Base-by-base conservation (phyloP, 2,329 filamentous ascomycete genomes). In the Cryphonectria nitschkei region DNA sequence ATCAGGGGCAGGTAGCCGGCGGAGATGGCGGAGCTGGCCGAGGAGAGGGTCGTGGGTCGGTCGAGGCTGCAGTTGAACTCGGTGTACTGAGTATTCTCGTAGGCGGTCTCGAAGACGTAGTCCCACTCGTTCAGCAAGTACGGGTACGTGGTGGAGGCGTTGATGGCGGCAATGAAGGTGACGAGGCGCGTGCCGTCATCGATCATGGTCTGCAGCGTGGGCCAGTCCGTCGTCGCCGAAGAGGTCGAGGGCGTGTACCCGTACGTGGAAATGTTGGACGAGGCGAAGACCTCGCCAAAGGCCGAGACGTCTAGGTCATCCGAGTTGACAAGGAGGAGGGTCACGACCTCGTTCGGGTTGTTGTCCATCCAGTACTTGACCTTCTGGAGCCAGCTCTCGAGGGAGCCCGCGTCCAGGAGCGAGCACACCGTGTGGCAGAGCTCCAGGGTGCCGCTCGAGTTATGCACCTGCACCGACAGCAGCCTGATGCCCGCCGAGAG, bases 271-370 rank as follows among this genome's bases (percentile, higher is more conserved):
- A 95, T 86, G 62, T 89, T 88, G 2, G 91, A 86, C 8, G 82
- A 76, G 68, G 87, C 81, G 70, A 89, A 92, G 61, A 84, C 82
- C 3, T 80, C 74, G 68, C 84, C 86, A 58, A 93, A 87, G 6
- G 87, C 83, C 0, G 85, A 78, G 8, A 87, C 85, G 0, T 84
- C 79, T 32, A 87, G 86, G 64, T 85, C 81, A 79, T 92, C 90
- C 3, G 88, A 88, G 82, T 94, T 94, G 75, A 93, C 92, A 58
- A 94, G 83, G 34, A 95, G 80, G 19, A 95, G 78, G 5, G 92
- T 95, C 32, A 95, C 89, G 26, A 95, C 92, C 71, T 95, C 92
- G 81, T 91, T 89, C 4, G 89, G 85, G 79, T 95, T 89, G 22
- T 78, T 78, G 76, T 90, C 87, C 82, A 95, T 85, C 92, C 93